These are phyloP conservation scores for Aspergillus kassunensis DNA, from an alignment of 495 filamentous ascomycete genomes.

Conservation along the genomic window DNA sequence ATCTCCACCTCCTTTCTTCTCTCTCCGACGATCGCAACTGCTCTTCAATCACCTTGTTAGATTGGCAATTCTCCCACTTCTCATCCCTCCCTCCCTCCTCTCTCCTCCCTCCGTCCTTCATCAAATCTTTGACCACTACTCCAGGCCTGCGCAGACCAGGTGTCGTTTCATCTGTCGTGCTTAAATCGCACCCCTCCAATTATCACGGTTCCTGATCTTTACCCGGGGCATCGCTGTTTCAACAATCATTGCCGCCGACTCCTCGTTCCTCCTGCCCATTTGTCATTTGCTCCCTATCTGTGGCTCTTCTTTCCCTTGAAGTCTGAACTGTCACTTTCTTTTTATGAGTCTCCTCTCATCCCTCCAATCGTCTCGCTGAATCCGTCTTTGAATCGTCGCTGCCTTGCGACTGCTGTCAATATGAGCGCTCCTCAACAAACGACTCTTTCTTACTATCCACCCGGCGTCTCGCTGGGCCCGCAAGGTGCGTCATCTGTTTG, in stretches of 20 bases:
- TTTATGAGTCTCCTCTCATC: constrained; percentile 6
- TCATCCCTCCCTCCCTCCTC: constrained; percentile 3
- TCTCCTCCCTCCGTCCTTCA: no score
- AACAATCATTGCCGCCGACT: constrained; percentile 10
- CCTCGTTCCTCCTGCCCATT: constrained; percentile 1
- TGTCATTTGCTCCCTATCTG: constrained; percentile 8
- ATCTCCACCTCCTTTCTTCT: constrained; percentile 7
- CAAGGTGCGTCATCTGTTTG: constrained; percentile 36
- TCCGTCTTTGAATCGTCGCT: constrained; percentile 17
- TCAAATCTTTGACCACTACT: no score
- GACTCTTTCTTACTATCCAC: constrained; percentile 29
- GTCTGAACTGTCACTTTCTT: constrained; percentile 7
- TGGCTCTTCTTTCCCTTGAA: constrained; percentile 4
- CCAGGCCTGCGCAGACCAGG: no score
- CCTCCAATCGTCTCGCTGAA: constrained; percentile 14
- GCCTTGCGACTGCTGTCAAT: constrained; percentile 18
- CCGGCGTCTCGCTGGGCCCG: constrained; percentile 35
- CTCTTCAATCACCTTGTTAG: constrained; percentile 1
- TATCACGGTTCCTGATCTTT: constrained; percentile 11
- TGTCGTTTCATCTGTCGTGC: constrained; percentile 7
- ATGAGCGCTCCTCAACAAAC: constrained; percentile 40
- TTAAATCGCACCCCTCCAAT: constrained; percentile 17
- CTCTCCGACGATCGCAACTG: constrained; percentile 13
- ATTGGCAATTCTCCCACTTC: constrained; percentile 4
- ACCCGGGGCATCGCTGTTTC: constrained; percentile 27